These are phyloP conservation scores for Scopulariopsis brevicaulis DNA, from an alignment of 2,329 filamentous ascomycete genomes.

Conservation along the genomic window DNA sequence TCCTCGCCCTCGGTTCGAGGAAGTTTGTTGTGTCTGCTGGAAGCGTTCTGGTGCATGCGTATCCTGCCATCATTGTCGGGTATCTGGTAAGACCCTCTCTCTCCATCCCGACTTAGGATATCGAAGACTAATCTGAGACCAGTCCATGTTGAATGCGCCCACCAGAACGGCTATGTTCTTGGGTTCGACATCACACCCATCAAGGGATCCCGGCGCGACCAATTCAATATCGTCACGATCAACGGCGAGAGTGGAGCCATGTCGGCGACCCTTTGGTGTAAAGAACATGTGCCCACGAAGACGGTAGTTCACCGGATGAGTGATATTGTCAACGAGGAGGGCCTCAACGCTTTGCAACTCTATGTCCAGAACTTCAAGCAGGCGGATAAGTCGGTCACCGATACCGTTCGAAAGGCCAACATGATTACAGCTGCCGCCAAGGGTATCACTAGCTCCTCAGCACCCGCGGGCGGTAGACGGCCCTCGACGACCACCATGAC, in stretches of 20 bases:
- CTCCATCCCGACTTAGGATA: background rate
- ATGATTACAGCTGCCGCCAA: constrained; percentile 57
- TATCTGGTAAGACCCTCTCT: constrained; percentile 24
- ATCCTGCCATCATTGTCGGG: constrained; percentile 63
- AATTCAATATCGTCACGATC: constrained; percentile 67
- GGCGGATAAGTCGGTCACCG: constrained; percentile 79
- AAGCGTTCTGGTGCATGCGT: constrained; percentile 67
- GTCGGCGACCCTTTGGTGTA: constrained; percentile 83
- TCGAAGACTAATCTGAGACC: constrained; percentile 12
- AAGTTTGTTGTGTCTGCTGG: constrained; percentile 77
- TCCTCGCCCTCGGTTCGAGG: constrained; percentile 58
- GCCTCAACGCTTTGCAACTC: constrained; percentile 66
- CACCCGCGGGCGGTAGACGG: constrained; percentile 31
- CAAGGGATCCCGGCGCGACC: constrained; percentile 78
- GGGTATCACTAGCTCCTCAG: constrained; percentile 20
- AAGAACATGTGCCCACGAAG: constrained; percentile 68
- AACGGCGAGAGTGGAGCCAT: constrained; percentile 74
- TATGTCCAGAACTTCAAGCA: constrained; percentile 90
- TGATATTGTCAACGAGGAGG: constrained; percentile 47
- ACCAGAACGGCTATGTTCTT: constrained; percentile 68
- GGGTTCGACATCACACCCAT: constrained; percentile 87
- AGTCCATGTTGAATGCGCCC: constrained; percentile 86
- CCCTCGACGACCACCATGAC: constrained; percentile 38
- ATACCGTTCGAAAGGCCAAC: constrained; percentile 86
- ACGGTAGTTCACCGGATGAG: constrained; percentile 67